Evolutionary conservation across 345 rosid species (phyloP).

Genomic region (Sapria himalayana): DNA sequence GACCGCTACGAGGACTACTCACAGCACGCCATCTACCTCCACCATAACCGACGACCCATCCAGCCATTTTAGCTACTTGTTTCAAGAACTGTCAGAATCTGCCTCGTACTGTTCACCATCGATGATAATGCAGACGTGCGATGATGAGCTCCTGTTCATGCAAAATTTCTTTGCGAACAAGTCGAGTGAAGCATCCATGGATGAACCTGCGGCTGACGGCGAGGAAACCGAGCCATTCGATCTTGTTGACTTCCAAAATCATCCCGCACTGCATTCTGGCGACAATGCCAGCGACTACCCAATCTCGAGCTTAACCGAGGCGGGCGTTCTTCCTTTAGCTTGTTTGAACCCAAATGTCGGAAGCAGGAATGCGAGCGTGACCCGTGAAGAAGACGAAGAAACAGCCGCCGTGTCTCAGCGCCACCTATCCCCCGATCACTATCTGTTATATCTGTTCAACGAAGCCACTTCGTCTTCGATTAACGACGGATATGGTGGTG

Average conservation of each 20-base stretch:
- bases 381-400: constrained; percentile 7
- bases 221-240: no score
- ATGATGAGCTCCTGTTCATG: constrained; percentile 50
- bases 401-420: no score
- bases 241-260: no score
- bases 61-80: constrained; percentile 9
- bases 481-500: constrained; percentile 6
- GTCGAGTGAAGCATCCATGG: constrained; percentile 5
- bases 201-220: no score
- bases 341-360: constrained; percentile 5
- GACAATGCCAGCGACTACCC: constrained; percentile 7
- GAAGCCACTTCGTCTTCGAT: constrained; percentile 12
- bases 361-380: constrained; percentile 5
- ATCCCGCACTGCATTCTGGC: constrained; percentile 7
- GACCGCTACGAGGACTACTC: no score
- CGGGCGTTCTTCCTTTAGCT: constrained; percentile 5
- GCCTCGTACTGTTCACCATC: constrained; percentile 12
- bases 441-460: constrained; percentile 34
- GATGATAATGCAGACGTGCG: constrained; percentile 17
- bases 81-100: constrained; percentile 21
- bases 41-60: constrained; percentile 16
- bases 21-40: constrained; percentile 16
- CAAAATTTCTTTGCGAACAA: constrained; percentile 31
- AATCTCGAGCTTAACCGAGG: no score
- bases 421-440: constrained; percentile 38